Conservation (phyloP, 345 rosid genomes). For the Eucalyptus decipiens region DNA sequence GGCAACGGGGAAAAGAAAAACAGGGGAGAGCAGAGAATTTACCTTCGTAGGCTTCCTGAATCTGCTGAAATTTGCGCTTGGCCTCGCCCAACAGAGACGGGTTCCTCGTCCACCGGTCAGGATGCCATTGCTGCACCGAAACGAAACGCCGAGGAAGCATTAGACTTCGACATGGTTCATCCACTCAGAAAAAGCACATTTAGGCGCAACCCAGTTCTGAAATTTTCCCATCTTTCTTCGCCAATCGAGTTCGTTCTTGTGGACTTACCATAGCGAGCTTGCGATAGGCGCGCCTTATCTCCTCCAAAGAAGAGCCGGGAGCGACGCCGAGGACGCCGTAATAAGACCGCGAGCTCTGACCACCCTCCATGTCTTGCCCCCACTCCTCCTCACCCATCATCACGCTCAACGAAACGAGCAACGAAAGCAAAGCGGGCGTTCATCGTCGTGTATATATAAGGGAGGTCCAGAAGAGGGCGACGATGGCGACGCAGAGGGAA, state of each 20-base stretch:
- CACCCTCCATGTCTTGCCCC: neutral
- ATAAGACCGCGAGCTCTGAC: conserved; percentile 12
- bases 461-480: neutral
- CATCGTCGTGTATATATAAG: neutral
- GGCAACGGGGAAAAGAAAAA: neutral
- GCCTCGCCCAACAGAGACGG: conserved; percentile 31
- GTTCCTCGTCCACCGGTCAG: conserved; percentile 36
- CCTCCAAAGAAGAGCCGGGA: conserved; percentile 20
- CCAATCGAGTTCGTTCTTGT: neutral
- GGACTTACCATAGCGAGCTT: conserved; percentile 49
- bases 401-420: neutral
- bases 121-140: conserved; percentile 48
- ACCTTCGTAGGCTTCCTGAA: conserved; percentile 63
- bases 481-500: neutral
- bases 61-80: conserved; percentile 43
- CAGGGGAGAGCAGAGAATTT: neutral
- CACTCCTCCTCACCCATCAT: neutral
- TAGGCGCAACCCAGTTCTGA: neutral
- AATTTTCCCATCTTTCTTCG: neutral
- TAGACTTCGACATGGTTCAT: neutral
- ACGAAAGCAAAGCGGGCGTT: neutral
- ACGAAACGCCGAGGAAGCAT: neutral
- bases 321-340: conserved; percentile 36
- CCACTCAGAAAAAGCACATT: neutral
- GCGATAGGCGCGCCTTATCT: conserved; percentile 42